Base-by-base conservation (phyloP, 192 early-diverging fungal genomes). In the Phycomyces blakesleeanus region DNA sequence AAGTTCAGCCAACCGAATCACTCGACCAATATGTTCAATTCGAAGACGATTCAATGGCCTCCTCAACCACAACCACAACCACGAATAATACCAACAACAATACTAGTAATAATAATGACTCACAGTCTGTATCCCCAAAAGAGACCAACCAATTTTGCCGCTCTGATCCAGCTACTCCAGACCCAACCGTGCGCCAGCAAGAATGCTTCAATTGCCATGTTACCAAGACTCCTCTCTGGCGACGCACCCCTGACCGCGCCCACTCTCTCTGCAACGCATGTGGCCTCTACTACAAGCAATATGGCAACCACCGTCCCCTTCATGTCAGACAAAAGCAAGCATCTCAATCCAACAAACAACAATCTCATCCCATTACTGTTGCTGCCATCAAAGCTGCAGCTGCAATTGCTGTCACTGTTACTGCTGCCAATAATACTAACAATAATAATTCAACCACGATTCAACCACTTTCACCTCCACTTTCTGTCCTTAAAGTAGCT, bases 241-340 rank as follows among this genome's bases (percentile, higher is more conserved):
- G 96, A 5, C 80, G 93, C 6, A 87, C 90, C 37, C 80, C 77
- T 20, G 82, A 89, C 66, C 70, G 83, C 15, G 88, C 87, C 41
- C 85, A 90, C 52, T 78, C 89, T 22, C 83, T 98, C 51, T 98
- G 96, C 75, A 98, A 98, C 63, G 96, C 96, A 9, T 98, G 96
- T 72, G 96, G 96, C 0, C 78, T 98, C 15, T 98, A 93, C 71
- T 94, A 85, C 78, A 96, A 96, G 75, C 88, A 97, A 64, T 95
- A 98, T 74, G 84, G 88, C 60, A 84, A 85, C 15, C 81, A 87
- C 51, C 81, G 96, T 22, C 96, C 96, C 3, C 52, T 78, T 11
- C 74, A 71, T 12, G 57, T 68, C 1, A 71, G 74, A 2, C 56
- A 72, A 24, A 66, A 66, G 40, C 57, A 57, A 7, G 21, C 55